These are phyloP conservation scores for Endotrypanum monterogeii DNA, from an alignment of 208 protist genomes.

Conservation along the genomic window DNA sequence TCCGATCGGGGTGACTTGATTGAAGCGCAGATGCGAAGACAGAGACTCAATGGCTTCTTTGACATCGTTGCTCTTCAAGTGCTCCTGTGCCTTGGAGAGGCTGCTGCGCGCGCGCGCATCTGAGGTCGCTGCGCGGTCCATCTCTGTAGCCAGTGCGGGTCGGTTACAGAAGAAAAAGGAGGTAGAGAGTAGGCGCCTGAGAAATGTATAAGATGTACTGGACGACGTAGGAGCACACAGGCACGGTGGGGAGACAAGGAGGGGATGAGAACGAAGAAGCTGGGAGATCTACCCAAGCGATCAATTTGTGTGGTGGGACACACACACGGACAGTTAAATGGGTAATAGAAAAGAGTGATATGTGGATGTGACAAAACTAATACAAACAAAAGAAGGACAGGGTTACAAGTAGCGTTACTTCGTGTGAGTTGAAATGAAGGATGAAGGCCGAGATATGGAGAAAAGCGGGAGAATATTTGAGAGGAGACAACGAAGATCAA, in stretches of 20 bases:
- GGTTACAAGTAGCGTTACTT: not conserved
- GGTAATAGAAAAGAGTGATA: not conserved
- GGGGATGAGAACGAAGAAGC: no score
- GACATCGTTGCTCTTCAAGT: conserved; percentile 44
- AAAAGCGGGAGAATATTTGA: no score
- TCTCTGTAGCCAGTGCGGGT: not conserved
- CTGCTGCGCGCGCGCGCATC: conserved; percentile 52
- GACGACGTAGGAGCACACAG: not conserved
- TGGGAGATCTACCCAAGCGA: not conserved
- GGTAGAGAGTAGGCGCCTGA: not conserved
- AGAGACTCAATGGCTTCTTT: conserved; percentile 59
- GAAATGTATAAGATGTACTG: no score
- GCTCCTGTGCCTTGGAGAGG: conserved; percentile 56
- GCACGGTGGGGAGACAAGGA: not conserved
- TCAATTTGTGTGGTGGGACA: not conserved
- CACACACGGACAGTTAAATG: not conserved
- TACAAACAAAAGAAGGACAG: not conserved
- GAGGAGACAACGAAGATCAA: no score
- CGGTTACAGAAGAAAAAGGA: not conserved
- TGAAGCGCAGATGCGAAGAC: conserved; percentile 31
- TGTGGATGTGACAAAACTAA: not conserved
- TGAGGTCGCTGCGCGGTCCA: conserved; percentile 28
- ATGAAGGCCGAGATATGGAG: no score
- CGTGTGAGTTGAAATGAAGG: no score
- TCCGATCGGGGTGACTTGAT: conserved; percentile 44